Evolutionary conservation across 2,329 filamentous ascomycete genomes (phyloP).

Genomic region (Aspergillus sergii): DNA sequence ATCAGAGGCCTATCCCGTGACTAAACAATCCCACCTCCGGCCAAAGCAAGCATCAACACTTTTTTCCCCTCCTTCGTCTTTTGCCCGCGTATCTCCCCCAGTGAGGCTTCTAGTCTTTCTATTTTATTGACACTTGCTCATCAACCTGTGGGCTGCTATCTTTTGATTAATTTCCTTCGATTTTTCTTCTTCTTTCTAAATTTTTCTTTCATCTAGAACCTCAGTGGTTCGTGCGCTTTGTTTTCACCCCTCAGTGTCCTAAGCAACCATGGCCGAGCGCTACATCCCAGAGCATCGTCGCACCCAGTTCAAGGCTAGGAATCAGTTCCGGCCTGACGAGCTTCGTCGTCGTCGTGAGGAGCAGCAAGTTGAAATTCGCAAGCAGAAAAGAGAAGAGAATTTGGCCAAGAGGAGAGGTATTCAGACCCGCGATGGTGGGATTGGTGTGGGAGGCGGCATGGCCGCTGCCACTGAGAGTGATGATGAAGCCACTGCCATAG

Average conservation of each 20-base stretch:
- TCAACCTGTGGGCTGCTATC: slow-evolving; percentile 20
- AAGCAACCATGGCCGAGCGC: slow-evolving; percentile 83
- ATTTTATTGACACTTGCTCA: slow-evolving; percentile 23
- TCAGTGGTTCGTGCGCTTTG: slow-evolving; percentile 30
- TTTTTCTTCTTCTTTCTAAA: slow-evolving; percentile 15
- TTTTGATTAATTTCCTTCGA: slow-evolving; percentile 10
- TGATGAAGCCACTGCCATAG: slow-evolving; percentile 91
- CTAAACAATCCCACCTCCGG: slow-evolving; percentile 24
- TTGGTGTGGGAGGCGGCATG: slow-evolving; percentile 62
- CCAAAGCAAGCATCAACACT: slow-evolving; percentile 16
- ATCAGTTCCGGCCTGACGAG: slow-evolving; percentile 98
- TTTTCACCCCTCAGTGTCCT: slow-evolving; percentile 31
- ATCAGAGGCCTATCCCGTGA: slow-evolving; percentile 22
- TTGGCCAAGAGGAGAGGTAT: slow-evolving; percentile 97
- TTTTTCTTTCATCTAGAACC: slow-evolving; percentile 14
- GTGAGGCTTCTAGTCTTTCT: slow-evolving; percentile 7
- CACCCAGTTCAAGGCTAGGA: slow-evolving; percentile 99
- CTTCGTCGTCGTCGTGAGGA: slow-evolving; percentile 97
- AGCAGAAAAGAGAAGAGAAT: slow-evolving; percentile 98
- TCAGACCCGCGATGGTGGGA: slow-evolving; percentile 68
- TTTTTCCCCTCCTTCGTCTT: slow-evolving; percentile 28
- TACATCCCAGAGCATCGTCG: slow-evolving; percentile 99
- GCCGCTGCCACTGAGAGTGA: slow-evolving; percentile 94
- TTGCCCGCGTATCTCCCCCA: slow-evolving; percentile 12
- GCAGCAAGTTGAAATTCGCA: slow-evolving; percentile 98